Evolutionary conservation across 345 rosid genomes (phyloP).

Genomic region (Eucalyptus brandiana): DNA sequence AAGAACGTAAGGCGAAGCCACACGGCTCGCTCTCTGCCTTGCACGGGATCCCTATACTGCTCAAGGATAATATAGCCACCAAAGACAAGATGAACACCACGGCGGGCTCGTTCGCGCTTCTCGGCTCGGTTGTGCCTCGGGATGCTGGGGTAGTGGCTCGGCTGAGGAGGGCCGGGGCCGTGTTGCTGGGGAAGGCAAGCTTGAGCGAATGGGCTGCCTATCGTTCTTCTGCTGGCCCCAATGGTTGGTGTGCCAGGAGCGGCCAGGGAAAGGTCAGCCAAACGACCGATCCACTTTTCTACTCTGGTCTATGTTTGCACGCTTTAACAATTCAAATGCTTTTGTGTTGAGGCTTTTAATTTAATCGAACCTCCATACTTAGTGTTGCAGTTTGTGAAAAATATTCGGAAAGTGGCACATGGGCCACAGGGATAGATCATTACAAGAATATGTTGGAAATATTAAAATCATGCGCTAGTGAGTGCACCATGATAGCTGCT

Average conservation of each 20-base stretch:
- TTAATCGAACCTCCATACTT: not conserved
- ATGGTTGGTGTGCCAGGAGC: conserved; percentile 44
- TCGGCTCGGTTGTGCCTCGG: conserved; percentile 44
- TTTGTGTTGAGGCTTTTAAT: not conserved
- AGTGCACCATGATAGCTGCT: not conserved
- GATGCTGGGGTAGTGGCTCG: conserved; percentile 57
- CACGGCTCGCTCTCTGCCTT: conserved; percentile 3
- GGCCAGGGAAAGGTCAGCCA: conserved; percentile 56
- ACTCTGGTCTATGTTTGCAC: not conserved
- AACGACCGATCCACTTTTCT: not conserved
- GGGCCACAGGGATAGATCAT: not conserved
- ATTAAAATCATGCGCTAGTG: not conserved
- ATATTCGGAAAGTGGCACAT: not conserved
- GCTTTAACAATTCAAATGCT: not conserved
- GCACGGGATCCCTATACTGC: conserved; percentile 58
- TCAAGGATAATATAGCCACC: conserved; percentile 61
- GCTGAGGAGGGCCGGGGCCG: conserved; percentile 49
- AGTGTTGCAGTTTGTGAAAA: not conserved
- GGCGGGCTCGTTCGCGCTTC: conserved; percentile 53
- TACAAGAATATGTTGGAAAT: not conserved
- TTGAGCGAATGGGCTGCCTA: conserved; percentile 53
- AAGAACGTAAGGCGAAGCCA: conserved; percentile 15
- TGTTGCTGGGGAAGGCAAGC: conserved; percentile 73
- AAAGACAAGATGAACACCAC: conserved; percentile 61
- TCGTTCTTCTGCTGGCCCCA: not conserved